Evolutionary conservation across 1,284 basidiomycete species (phyloP).

Genomic region (Malassezia globosa): DNA sequence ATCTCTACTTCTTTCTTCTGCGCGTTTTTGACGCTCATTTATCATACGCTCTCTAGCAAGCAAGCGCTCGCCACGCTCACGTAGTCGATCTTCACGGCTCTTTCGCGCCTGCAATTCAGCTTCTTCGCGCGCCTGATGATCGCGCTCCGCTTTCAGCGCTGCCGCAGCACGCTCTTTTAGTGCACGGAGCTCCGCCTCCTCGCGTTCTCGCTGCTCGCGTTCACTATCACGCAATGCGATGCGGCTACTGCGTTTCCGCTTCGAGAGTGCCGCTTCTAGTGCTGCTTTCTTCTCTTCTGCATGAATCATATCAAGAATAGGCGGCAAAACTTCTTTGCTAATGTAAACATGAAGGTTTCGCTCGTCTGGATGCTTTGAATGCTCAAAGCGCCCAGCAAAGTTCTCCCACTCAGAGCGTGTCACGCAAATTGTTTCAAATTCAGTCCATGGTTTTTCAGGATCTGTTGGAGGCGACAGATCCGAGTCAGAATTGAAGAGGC

Average conservation of each 20-base stretch:
- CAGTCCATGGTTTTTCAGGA: conserved; percentile 41
- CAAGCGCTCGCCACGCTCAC: conserved; percentile 49
- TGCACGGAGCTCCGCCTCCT: conserved; percentile 47
- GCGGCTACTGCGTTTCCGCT: conserved; percentile 71
- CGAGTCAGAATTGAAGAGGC: conserved; percentile 23
- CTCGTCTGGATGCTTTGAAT: conserved; percentile 65
- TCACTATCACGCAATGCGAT: conserved; percentile 56
- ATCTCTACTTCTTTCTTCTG: conserved; percentile 28
- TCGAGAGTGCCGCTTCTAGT: conserved; percentile 57
- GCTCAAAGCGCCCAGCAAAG: conserved; percentile 60
- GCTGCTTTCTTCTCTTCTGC: conserved; percentile 51
- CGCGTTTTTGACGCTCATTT: conserved; percentile 20
- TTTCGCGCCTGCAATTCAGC: conserved; percentile 49
- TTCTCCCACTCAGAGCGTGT: conserved; percentile 58
- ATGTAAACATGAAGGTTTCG: conserved; percentile 63
- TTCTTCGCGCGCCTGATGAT: conserved; percentile 52
- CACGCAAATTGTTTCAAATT: conserved; percentile 55
- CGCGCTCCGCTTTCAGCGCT: conserved; percentile 51
- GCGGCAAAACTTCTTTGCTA: conserved; percentile 57
- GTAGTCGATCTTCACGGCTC: conserved; percentile 47
- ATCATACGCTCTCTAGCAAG: conserved; percentile 45
- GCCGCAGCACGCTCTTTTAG: conserved; percentile 49
- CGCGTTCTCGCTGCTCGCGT: conserved; percentile 53
- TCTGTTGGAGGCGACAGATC: conserved; percentile 50
- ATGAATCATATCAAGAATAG: conserved; percentile 53